A percentile compares a stretch with the other conserved stretches of the same genome.
Conservation (phyloP, 305 asterid genomes). For the Solanum hybrid region DNA sequence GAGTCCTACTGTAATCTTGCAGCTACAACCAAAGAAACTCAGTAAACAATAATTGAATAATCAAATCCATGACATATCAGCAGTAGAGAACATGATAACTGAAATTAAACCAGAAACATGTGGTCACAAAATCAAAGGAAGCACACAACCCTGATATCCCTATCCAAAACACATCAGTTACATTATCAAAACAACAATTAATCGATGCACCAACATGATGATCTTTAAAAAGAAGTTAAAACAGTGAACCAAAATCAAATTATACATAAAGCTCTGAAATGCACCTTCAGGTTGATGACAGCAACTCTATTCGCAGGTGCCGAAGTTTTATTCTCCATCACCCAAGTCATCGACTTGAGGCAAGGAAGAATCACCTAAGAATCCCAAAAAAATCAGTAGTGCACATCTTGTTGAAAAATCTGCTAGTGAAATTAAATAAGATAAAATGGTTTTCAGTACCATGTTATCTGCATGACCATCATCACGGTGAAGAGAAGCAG, state of each 20-base stretch:
- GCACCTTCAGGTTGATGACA: constrained; percentile 74
- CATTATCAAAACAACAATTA: neutral
- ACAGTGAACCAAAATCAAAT: neutral
- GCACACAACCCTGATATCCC: neutral
- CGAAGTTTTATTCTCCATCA: constrained; percentile 66
- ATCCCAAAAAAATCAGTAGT: constrained; percentile 8
- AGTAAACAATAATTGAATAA: neutral
- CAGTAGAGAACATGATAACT: neutral
- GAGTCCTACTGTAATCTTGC: constrained; percentile 60
- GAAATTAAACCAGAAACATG: neutral
- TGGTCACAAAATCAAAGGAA: neutral
- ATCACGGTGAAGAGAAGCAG: constrained; percentile 42
- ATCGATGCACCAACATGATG: neutral
- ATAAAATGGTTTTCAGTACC: constrained; percentile 28
- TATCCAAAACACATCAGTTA: neutral
- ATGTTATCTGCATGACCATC: constrained; percentile 45
- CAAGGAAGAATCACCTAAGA: constrained; percentile 60
- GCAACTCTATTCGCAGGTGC: constrained; percentile 65
- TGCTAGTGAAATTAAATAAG: neutral
- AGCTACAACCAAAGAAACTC: constrained; percentile 32
- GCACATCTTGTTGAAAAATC: neutral
- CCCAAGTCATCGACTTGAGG: constrained; percentile 91
- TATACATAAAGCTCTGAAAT: constrained; percentile 5
- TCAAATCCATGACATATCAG: constrained; percentile 3
- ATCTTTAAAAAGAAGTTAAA: neutral